phyloP scores from a whole-genome alignment of 768 basidiomycete species.

The Pleurotus tuoliensis region DNA sequence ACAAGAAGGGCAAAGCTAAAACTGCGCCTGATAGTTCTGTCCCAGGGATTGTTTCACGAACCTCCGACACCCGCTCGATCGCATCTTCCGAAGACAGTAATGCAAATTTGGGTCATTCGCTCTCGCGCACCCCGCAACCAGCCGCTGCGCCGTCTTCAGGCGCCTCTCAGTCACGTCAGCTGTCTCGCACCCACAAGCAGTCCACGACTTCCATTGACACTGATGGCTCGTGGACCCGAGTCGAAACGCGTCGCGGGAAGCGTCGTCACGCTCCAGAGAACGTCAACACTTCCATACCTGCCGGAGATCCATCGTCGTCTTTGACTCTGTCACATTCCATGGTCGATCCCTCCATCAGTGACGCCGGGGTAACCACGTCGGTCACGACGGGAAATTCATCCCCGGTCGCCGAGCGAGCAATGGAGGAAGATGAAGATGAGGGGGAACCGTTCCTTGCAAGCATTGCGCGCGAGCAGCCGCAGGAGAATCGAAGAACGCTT shows the following conservation, averaged over 20 bases:
- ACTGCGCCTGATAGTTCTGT: constrained; percentile 8
- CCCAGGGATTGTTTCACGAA: constrained; percentile 11
- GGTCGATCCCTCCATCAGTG: constrained; percentile 40
- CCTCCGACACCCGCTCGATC: constrained; percentile 17
- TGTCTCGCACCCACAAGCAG: constrained; percentile 13
- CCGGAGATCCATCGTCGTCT: background rate
- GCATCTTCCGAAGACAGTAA: constrained; percentile 11
- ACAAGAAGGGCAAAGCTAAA: constrained; percentile 41
- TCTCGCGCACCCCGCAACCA: constrained; percentile 7
- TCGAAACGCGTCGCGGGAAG: constrained; percentile 43
- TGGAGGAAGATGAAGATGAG: constrained; percentile 17
- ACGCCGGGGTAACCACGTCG: constrained; percentile 50
- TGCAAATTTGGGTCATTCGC: constrained; percentile 8
- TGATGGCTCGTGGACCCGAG: constrained; percentile 70
- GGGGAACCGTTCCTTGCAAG: constrained; percentile 22
- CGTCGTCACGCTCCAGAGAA: constrained; percentile 12
- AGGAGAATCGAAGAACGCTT: constrained; percentile 37
- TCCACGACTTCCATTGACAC: constrained; percentile 41
- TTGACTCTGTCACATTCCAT: background rate
- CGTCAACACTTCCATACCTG: constrained; percentile 11
- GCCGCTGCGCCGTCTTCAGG: constrained; percentile 16
- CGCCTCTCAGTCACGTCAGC: constrained; percentile 2
- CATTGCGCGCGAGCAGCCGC: constrained; percentile 16
- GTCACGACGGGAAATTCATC: constrained; percentile 31
- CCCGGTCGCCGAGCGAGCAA: constrained; percentile 29